phyloP scores from a whole-genome alignment of 345 rosid genomes.

The Schrenkiella parvula region DNA sequence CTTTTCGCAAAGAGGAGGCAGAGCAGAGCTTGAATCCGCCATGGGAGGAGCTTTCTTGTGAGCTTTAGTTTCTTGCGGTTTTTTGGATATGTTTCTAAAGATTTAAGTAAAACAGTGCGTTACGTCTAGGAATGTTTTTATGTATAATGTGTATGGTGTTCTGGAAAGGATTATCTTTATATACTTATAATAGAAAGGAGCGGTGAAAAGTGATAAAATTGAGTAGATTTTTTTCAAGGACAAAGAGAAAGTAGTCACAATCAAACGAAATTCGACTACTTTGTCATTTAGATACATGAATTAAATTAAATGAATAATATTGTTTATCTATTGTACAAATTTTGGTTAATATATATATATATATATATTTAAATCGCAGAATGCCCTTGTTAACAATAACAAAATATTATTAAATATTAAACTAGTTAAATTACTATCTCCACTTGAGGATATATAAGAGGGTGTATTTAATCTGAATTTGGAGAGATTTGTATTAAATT shows the following conservation, averaged over 20 bases:
- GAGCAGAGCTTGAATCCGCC: slow-evolving; percentile 24
- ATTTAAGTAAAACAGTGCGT: neutral
- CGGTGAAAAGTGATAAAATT: neutral
- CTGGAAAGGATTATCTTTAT: neutral
- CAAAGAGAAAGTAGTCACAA: neutral
- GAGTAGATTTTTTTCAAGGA: neutral
- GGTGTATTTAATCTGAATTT: no score
- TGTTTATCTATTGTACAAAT: neutral
- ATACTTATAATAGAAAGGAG: neutral
- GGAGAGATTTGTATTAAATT: no score
- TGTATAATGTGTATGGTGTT: neutral
- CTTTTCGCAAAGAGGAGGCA: slow-evolving; percentile 18
- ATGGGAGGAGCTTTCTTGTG: slow-evolving; percentile 7
- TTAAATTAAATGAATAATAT: neutral
- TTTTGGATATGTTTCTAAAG: neutral
- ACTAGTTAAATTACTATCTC: no score
- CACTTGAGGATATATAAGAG: no score
- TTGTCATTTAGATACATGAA: neutral
- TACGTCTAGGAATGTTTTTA: neutral
- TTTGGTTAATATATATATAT: neutral
- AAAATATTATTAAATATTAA: no score
- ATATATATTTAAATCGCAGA: no score
- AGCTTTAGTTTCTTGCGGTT: neutral
- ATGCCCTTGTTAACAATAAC: no score
- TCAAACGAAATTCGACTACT: neutral